Evolutionary conservation across 768 basidiomycete genomes (phyloP).

Genomic region (Tricholomella constricta): DNA sequence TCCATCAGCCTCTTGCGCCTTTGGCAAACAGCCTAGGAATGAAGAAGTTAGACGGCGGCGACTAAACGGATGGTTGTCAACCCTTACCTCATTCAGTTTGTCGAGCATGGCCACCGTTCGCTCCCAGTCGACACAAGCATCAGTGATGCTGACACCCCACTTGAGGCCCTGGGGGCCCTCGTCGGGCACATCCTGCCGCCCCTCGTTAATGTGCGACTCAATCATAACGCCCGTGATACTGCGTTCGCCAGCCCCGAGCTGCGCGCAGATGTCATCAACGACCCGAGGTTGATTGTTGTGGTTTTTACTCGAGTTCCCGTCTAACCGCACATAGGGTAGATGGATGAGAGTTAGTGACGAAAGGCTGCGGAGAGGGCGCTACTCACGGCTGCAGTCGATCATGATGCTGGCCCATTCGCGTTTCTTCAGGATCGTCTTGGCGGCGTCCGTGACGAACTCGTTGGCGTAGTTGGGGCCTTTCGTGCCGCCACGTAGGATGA

Average conservation of each 20-base stretch:
- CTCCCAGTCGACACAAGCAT: slow-evolving; percentile 90
- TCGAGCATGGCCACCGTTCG: slow-evolving; percentile 76
- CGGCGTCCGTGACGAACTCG: slow-evolving; percentile 69
- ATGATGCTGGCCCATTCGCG: slow-evolving; percentile 70
- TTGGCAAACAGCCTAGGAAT: slow-evolving; percentile 44
- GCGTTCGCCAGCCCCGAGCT: slow-evolving; percentile 68
- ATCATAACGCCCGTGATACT: slow-evolving; percentile 96
- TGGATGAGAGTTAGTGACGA: background rate
- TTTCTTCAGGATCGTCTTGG: slow-evolving; percentile 65
- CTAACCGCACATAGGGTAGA: slow-evolving; percentile 43
- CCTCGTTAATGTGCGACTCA: slow-evolving; percentile 91
- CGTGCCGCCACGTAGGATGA: slow-evolving; percentile 93
- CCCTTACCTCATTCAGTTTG: slow-evolving; percentile 57
- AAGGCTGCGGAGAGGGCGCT: background rate
- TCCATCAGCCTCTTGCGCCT: slow-evolving; percentile 44
- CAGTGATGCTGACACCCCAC: slow-evolving; percentile 86
- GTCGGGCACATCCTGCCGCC: slow-evolving; percentile 85
- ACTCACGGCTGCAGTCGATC: slow-evolving; percentile 84
- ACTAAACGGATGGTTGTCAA: background rate
- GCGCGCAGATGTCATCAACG: slow-evolving; percentile 66
- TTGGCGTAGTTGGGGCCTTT: slow-evolving; percentile 87
- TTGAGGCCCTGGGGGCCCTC: slow-evolving; percentile 69
- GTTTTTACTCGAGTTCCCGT: slow-evolving; percentile 96
- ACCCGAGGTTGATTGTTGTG: slow-evolving; percentile 91
- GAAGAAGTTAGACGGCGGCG: slow-evolving; percentile 6